A percentile compares a stretch with the other conserved stretches of the same genome.
Conservation (phyloP, 169 alveolate species). For the Nephromyces sp. region DNA sequence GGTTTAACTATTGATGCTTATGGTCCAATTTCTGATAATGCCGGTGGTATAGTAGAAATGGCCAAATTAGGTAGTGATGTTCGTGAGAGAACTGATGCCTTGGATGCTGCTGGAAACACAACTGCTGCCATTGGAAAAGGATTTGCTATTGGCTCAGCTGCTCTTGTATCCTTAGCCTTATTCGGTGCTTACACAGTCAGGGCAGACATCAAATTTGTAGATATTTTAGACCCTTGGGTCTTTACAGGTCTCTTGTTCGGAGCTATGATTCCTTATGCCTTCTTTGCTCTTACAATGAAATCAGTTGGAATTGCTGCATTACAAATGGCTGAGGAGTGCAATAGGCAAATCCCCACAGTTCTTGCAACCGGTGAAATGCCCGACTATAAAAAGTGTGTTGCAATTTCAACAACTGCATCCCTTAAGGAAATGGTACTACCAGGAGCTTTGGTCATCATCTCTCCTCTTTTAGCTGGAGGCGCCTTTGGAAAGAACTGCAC, state of each 20-base stretch:
- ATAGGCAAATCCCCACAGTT: constrained; percentile 64
- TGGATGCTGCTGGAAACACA: constrained; percentile 85
- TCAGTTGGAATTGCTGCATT: constrained; percentile 80
- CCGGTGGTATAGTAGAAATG: constrained; percentile 89
- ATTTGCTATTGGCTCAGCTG: constrained; percentile 82
- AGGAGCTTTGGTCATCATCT: constrained; percentile 60
- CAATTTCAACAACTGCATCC: constrained; percentile 66
- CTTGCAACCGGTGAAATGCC: constrained; percentile 57
- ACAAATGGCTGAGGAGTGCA: constrained; percentile 70
- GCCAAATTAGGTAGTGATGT: constrained; percentile 66
- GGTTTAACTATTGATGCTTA: constrained; percentile 78
- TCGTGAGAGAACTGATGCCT: constrained; percentile 73
- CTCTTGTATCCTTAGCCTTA: constrained; percentile 74
- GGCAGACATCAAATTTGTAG: constrained; percentile 45
- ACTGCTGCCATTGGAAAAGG: constrained; percentile 86
- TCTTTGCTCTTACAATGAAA: constrained; percentile 79
- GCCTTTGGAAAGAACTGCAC: constrained; percentile 70
- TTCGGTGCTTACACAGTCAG: constrained; percentile 79
- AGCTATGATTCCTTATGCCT: constrained; percentile 79
- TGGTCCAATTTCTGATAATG: constrained; percentile 84
- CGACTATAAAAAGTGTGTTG: constrained; percentile 63
- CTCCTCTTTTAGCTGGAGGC: constrained; percentile 63
- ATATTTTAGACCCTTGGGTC: constrained; percentile 63
- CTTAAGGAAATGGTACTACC: constrained; percentile 75
- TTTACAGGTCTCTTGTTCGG: constrained; percentile 72